phyloP scores from a whole-genome alignment of 768 basidiomycete genomes.

The Terana coerulea region DNA sequence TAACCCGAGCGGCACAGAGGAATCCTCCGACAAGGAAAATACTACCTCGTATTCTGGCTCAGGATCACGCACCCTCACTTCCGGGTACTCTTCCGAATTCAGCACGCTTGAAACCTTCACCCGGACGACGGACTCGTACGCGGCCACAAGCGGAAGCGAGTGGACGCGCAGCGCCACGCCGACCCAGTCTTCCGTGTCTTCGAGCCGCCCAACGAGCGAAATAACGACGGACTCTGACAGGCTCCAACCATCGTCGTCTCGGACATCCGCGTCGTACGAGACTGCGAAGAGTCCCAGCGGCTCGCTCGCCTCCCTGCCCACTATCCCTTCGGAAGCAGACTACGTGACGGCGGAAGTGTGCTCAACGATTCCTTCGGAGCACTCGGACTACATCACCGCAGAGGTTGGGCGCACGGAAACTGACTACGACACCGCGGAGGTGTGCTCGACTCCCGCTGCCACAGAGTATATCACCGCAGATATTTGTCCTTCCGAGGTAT shows the following conservation, averaged over 20 bases:
- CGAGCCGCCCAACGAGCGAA: slow-evolving; percentile 7
- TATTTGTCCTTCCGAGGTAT: slow-evolving; percentile 38
- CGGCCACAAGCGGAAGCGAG: slow-evolving; percentile 10
- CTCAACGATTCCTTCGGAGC: slow-evolving; percentile 19
- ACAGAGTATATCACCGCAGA: slow-evolving; percentile 51
- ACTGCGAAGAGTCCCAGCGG: slow-evolving; percentile 19
- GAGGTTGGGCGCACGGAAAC: slow-evolving; percentile 32
- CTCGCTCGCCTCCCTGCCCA: slow-evolving; percentile 56
- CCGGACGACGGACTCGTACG: slow-evolving; percentile 15
- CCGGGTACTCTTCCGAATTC: slow-evolving; percentile 14
- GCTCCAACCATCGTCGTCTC: background rate
- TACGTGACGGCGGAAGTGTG: slow-evolving; percentile 39
- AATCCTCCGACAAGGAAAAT: slow-evolving; percentile 59
- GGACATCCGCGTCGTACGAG: slow-evolving; percentile 6
- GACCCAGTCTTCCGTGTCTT: slow-evolving; percentile 13
- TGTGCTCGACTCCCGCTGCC: slow-evolving; percentile 35
- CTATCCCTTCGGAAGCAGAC: slow-evolving; percentile 52
- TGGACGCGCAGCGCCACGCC: slow-evolving; percentile 15
- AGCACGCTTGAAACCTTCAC: slow-evolving; percentile 26
- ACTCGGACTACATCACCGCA: slow-evolving; percentile 29
- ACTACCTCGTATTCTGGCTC: slow-evolving; percentile 27
- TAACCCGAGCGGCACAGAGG: slow-evolving; percentile 35
- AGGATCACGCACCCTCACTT: slow-evolving; percentile 22
- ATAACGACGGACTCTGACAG: background rate
- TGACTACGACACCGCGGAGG: slow-evolving; percentile 39